phyloP scores from a whole-genome alignment of 2,329 filamentous ascomycete species.

The Bipolaris victoriae region DNA sequence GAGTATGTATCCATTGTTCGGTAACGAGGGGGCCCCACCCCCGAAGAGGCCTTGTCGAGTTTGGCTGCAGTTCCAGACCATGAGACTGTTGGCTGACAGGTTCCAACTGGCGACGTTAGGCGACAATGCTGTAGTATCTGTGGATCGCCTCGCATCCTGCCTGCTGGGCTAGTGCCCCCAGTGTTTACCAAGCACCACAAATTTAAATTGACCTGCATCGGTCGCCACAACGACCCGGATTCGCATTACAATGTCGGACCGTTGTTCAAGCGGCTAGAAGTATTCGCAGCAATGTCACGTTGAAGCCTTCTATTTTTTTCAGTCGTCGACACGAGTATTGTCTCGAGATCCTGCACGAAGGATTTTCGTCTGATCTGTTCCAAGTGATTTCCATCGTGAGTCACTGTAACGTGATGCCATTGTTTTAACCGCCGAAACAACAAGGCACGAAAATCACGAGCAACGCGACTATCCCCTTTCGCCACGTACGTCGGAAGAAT shows the following conservation, averaged over 20 bases:
- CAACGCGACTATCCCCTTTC: background rate
- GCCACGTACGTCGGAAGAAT: conserved; percentile 5
- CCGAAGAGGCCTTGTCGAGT: conserved; percentile 8
- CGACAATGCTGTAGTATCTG: conserved; percentile 28
- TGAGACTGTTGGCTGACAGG: conserved; percentile 22
- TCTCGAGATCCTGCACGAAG: background rate
- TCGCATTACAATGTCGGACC: background rate
- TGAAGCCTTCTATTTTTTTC: background rate
- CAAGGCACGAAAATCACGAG: background rate
- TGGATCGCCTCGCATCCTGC: conserved; percentile 43
- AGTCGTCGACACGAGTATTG: no score
- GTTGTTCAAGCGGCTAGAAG: background rate
- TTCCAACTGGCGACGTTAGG: conserved; percentile 26
- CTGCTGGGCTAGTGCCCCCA: conserved; percentile 27
- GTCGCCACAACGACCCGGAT: conserved; percentile 31
- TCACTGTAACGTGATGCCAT: background rate
- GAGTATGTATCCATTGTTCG: conserved; percentile 17
- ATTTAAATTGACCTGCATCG: conserved; percentile 29
- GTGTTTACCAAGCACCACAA: conserved; percentile 25
- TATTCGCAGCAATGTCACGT: background rate
- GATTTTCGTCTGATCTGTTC: background rate
- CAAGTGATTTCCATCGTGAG: background rate
- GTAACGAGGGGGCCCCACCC: conserved; percentile 23
- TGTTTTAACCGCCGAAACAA: background rate
- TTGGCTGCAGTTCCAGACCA: conserved; percentile 16